Evolutionary conservation across 345 rosid genomes (phyloP).

Genomic region (Erucastrum elatum): DNA sequence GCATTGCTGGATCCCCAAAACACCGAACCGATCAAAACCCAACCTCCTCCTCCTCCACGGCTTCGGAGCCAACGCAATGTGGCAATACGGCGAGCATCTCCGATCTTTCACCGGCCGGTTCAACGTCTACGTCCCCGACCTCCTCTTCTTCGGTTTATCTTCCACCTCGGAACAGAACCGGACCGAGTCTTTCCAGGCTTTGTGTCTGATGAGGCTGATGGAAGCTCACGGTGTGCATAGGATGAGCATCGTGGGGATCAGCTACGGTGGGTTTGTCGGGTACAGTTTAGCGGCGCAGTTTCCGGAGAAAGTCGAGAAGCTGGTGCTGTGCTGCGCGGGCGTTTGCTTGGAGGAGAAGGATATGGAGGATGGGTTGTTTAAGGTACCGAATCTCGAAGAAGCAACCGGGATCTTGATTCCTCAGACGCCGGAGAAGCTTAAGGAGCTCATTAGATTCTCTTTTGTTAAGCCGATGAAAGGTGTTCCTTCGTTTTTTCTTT

Average conservation of each 20-base stretch:
- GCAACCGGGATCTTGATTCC: conserved; percentile 66
- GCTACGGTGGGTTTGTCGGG: conserved; percentile 82
- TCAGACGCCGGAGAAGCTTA: conserved; percentile 63
- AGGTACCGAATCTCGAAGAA: conserved; percentile 60
- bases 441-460: conserved; percentile 58
- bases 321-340: conserved; percentile 72
- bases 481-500: conserved; percentile 57
- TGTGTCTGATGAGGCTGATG: conserved; percentile 56
- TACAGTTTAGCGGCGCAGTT: conserved; percentile 67
- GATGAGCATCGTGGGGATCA: conserved; percentile 66
- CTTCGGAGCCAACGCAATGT: conserved; percentile 79
- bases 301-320: conserved; percentile 53
- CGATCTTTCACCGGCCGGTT: conserved; percentile 54
- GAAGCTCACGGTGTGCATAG: conserved; percentile 49
- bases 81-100: conserved; percentile 70
- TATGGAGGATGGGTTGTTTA: conserved; percentile 60
- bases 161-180: conserved; percentile 51
- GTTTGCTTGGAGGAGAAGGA: conserved; percentile 80
- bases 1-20: conserved; percentile 76
- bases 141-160: conserved; percentile 66
- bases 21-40: conserved; percentile 41
- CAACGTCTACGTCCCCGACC: conserved; percentile 78
- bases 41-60: conserved; percentile 70
- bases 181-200: conserved; percentile 63
- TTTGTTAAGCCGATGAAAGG: conserved; percentile 54